Evolutionary conservation across 495 filamentous ascomycete genomes (phyloP), one percentile per base, ranked within the genome.

Genomic region (Aspergillus ostianus): DNA sequence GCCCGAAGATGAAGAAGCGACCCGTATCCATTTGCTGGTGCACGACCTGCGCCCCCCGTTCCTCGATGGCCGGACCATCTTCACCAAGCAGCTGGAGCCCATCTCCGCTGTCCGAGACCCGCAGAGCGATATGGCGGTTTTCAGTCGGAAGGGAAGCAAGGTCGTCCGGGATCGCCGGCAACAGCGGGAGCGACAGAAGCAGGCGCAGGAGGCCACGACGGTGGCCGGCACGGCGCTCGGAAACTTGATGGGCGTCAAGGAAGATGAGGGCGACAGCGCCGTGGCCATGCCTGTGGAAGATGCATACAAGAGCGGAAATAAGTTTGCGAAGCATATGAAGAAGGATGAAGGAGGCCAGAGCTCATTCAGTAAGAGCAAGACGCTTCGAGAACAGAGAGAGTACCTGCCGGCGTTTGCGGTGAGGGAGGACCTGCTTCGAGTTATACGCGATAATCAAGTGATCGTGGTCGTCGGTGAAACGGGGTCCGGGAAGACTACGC

Each of bases 101-200:
- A 89, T 99, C 5, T 91, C 93, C 5, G 95, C 95, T 9, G 88
- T 99, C 13, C 82, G 88, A 15, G 95, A 99, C 70, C 88, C 91
- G 15, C 94, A 98, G 72, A 98, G 95, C 70, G 95, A 99, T 67
- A 96, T 99, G 95, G 95, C 95, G 9, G 91, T 99, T 15, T 99
- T 98, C 64, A 93, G 90, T 77, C 85, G 93, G 20, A 98, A 97
- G 74, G 95, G 95, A 2, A 98, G 94, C 68, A 89, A 84, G 64
- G 90, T 97, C 7, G 95, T 99, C 10, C 88, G 88, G 67, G 94
- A 99, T 60, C 87, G 87, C 64, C 79, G 95, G 58, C 90, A 93
- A 73, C 93, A 96, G 71, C 88, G 91, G 55, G 95, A 99, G 69
- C 85, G 95, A 36, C 91, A 96, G 60, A 93, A 92, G 64, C 93